These are phyloP conservation scores for Xenosphaeropsis pyriputrescens DNA, from an alignment of 2,329 filamentous ascomycete genomes.

Conservation along the genomic window DNA sequence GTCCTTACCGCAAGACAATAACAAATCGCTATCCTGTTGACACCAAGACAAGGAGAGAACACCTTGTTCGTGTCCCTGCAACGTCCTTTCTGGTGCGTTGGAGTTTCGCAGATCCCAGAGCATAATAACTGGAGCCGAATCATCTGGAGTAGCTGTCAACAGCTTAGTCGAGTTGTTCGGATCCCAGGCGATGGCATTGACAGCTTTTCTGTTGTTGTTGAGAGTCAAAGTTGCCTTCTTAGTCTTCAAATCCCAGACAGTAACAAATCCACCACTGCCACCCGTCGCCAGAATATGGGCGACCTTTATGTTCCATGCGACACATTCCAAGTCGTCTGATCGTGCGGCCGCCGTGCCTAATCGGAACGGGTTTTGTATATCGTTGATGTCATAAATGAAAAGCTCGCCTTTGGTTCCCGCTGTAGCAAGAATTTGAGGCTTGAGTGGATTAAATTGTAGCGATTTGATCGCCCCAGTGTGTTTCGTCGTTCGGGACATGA, in stretches of 20 bases:
- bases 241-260: slow-evolving; percentile 95
- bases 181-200: slow-evolving; percentile 95
- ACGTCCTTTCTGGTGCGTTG: slow-evolving; percentile 77
- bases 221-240: slow-evolving; percentile 95
- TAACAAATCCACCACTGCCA: slow-evolving; percentile 85
- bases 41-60: slow-evolving; percentile 95
- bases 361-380: slow-evolving; percentile 75
- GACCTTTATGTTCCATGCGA: slow-evolving; percentile 98
- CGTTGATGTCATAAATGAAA: slow-evolving; percentile 89
- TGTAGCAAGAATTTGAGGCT: slow-evolving; percentile 81
- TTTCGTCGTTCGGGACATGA: slow-evolving; percentile 76
- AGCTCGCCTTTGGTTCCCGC: slow-evolving; percentile 92
- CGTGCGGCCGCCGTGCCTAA: slow-evolving; percentile 78
- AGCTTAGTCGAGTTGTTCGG: slow-evolving; percentile 91
- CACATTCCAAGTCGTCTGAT: slow-evolving; percentile 86
- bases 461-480: slow-evolving; percentile 89
- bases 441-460: slow-evolving; percentile 89
- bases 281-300: slow-evolving; percentile 92
- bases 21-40: slow-evolving; percentile 70
- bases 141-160: slow-evolving; percentile 80
- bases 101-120: slow-evolving; percentile 95
- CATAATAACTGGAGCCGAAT: slow-evolving; percentile 74
- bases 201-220: slow-evolving; percentile 84
- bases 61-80: slow-evolving; percentile 88
- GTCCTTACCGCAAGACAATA: slow-evolving; percentile 92